phyloP scores from a whole-genome alignment of 2,329 filamentous ascomycete genomes.

The Calonectria naviculata region DNA sequence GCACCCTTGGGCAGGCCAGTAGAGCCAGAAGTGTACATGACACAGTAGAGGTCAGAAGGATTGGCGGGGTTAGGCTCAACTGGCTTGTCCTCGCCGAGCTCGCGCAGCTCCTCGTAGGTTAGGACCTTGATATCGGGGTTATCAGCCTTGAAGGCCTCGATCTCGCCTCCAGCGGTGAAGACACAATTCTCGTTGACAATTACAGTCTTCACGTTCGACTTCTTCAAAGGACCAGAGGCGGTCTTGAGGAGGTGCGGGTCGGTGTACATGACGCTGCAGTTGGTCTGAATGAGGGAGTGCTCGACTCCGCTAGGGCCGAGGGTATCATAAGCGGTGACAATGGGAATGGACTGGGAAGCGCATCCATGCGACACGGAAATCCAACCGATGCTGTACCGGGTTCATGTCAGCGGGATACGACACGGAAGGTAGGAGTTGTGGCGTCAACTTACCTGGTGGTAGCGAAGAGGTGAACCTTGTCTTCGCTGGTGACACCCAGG shows the following conservation, averaged over 20 bases:
- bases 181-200: constrained; percentile 72
- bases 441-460: constrained; percentile 73
- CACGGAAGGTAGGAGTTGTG: not conserved
- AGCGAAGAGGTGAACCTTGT: constrained; percentile 84
- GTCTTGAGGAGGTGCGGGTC: constrained; percentile 82
- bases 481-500: constrained; percentile 74
- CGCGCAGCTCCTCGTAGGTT: constrained; percentile 65
- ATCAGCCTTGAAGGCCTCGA: constrained; percentile 67
- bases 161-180: constrained; percentile 61
- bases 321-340: constrained; percentile 96
- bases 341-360: constrained; percentile 87
- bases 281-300: constrained; percentile 86
- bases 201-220: constrained; percentile 66
- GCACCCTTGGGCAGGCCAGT: constrained; percentile 92
- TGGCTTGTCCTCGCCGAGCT: constrained; percentile 74
- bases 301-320: constrained; percentile 86
- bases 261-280: constrained; percentile 85
- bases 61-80: constrained; percentile 77
- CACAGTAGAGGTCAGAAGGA: constrained; percentile 83
- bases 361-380: constrained; percentile 81
- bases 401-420: not conserved
- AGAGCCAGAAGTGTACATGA: constrained; percentile 89
- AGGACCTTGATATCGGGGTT: constrained; percentile 65
- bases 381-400: constrained; percentile 76
- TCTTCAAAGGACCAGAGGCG: constrained; percentile 65